Evolutionary conservation across 345 rosid genomes (phyloP).

Genomic region (Syzygium jambos): DNA sequence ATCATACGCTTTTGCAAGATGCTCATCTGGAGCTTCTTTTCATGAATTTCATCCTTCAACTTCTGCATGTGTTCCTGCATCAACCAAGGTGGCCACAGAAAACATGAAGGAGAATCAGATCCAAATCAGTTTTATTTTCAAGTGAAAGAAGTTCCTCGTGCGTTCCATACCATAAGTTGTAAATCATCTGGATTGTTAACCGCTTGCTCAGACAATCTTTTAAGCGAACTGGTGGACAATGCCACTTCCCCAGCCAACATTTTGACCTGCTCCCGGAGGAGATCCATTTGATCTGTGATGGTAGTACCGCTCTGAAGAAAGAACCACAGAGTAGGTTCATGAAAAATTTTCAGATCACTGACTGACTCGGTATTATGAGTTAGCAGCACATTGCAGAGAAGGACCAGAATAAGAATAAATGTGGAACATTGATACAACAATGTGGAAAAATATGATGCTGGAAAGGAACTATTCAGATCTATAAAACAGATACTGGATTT

Average conservation of each 20-base stretch:
- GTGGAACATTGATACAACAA: neutral
- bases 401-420: neutral
- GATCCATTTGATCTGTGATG: slow-evolving; percentile 67
- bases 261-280: slow-evolving; percentile 66
- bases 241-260: slow-evolving; percentile 74
- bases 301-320: slow-evolving; percentile 42
- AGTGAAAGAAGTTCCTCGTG: neutral
- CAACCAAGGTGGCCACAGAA: neutral
- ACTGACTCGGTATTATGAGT: neutral
- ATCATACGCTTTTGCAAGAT: slow-evolving; percentile 53
- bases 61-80: slow-evolving; percentile 44
- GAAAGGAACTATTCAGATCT: neutral
- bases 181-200: slow-evolving; percentile 36
- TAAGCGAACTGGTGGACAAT: slow-evolving; percentile 50
- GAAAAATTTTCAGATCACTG: slow-evolving; percentile 1
- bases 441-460: neutral
- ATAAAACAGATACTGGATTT: neutral
- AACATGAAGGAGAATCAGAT: neutral
- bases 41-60: slow-evolving; percentile 51
- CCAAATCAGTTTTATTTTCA: neutral
- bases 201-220: slow-evolving; percentile 51
- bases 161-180: slow-evolving; percentile 29
- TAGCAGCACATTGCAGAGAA: neutral
- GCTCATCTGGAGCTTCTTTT: slow-evolving; percentile 52
- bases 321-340: slow-evolving; percentile 2